phyloP scores from a whole-genome alignment of 2,329 filamentous ascomycete genomes.

The Venturia nashicola region DNA sequence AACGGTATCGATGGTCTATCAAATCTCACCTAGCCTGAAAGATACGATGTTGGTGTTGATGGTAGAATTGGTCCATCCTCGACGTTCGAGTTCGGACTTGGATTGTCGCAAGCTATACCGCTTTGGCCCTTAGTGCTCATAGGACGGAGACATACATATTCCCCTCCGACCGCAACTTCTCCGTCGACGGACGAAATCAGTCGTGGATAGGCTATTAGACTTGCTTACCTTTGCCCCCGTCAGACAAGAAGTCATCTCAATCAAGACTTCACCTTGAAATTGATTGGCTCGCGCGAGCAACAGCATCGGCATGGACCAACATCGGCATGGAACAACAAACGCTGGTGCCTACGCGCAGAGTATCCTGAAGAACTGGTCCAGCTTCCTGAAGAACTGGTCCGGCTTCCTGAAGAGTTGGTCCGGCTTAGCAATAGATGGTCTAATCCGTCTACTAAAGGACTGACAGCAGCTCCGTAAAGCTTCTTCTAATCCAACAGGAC shows the following conservation, averaged over 20 bases:
- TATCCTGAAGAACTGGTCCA: not conserved
- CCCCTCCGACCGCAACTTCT: no score
- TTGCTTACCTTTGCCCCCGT: no score
- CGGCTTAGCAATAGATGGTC: not conserved
- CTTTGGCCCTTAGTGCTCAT: no score
- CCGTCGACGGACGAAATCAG: no score
- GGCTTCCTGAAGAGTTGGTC: not conserved
- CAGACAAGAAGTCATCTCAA: not conserved
- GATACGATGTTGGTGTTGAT: not conserved
- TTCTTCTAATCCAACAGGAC: not conserved
- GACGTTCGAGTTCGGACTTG: no score
- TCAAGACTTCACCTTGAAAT: not conserved
- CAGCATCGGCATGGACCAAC: not conserved
- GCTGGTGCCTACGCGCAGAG: not conserved
- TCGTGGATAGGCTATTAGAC: no score
- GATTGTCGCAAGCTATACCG: no score
- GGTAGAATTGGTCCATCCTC: no score
- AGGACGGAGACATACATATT: no score
- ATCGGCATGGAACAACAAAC: not conserved
- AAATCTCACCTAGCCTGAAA: not conserved
- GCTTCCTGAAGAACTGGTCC: no score
- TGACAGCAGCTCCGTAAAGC: not conserved
- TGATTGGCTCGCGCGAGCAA: not conserved
- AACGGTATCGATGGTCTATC: not conserved
- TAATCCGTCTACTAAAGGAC: not conserved